Evolutionary conservation across 2,329 filamentous ascomycete species (phyloP).

Genomic region (Ophiostoma populinum): DNA sequence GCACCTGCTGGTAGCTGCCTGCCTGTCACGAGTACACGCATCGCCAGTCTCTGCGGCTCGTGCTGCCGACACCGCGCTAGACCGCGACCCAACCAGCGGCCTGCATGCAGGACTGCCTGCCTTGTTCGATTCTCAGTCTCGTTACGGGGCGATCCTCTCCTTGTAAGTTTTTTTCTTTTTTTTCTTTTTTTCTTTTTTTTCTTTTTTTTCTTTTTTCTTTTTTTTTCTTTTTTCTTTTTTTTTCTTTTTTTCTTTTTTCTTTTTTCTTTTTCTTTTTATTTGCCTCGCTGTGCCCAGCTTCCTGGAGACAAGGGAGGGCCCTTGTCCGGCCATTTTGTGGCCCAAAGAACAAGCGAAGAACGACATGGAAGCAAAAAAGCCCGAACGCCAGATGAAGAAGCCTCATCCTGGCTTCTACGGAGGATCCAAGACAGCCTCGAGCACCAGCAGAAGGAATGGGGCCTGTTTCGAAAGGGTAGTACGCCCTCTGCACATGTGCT

Average conservation of each 20-base stretch:
- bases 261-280: not conserved
- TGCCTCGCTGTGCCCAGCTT: not conserved
- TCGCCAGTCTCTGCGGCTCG: conserved; percentile 4
- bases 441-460: too few relatives aligned
- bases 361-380: too few relatives aligned
- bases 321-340: not conserved
- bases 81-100: conserved; percentile 11
- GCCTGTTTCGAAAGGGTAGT: too few relatives aligned
- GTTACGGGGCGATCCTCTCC: conserved; percentile 1
- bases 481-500: too few relatives aligned
- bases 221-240: not conserved
- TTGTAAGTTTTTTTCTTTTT: not conserved
- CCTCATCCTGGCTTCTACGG: too few relatives aligned
- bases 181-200: not conserved
- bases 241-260: not conserved
- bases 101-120: conserved; percentile 9
- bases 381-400: too few relatives aligned
- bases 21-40: too few relatives aligned
- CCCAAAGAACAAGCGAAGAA: too few relatives aligned
- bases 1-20: conserved; percentile 5
- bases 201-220: not conserved
- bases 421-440: too few relatives aligned
- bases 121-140: conserved; percentile 4
- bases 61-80: conserved; percentile 8
- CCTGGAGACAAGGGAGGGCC: too few relatives aligned